phyloP scores from a whole-genome alignment of 2,329 filamentous ascomycete genomes.

The Pleomassaria siparia region DNA sequence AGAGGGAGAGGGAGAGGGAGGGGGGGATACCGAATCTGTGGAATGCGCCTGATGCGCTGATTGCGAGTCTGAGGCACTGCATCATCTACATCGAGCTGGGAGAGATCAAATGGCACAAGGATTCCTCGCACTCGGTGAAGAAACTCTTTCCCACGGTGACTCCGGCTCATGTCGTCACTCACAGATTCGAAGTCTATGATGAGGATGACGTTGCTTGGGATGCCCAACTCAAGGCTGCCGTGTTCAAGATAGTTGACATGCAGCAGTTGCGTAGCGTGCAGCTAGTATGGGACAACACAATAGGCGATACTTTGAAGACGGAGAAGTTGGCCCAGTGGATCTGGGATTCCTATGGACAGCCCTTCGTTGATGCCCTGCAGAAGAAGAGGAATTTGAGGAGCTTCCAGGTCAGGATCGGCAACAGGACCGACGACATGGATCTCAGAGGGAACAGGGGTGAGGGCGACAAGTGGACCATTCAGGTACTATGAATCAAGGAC shows the following conservation, averaged over 20 bases:
- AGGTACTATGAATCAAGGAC: neutral
- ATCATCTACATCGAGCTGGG: conserved; percentile 19
- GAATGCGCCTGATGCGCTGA: conserved; percentile 6
- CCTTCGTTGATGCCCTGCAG: conserved; percentile 10
- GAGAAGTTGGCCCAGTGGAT: conserved; percentile 7
- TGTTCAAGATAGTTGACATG: conserved; percentile 7
- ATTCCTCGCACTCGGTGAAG: conserved; percentile 5
- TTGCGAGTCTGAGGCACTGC: conserved; percentile 13
- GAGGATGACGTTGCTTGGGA: conserved; percentile 6
- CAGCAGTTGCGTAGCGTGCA: conserved; percentile 10
- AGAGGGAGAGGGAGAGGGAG: neutral
- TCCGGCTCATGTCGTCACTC: neutral
- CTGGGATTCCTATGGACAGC: conserved; percentile 9
- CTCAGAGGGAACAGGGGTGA: conserved; percentile 1
- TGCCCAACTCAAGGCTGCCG: neutral
- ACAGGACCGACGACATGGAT: conserved; percentile 2
- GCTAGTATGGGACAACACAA: conserved; percentile 14
- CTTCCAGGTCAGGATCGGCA: conserved; percentile 13
- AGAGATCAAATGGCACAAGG: neutral
- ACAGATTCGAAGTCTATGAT: neutral
- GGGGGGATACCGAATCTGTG: conserved; percentile 12
- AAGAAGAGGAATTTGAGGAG: conserved; percentile 7
- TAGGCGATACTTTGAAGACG: neutral
- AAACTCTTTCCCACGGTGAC: neutral
- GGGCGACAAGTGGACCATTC: conserved; percentile 3